Percentiles rank a stretch among this genome's conserved stretches.
phyloP scores from a whole-genome alignment of 192 early-diverging fungal genomes.

The Pilobolus umbonatus region DNA sequence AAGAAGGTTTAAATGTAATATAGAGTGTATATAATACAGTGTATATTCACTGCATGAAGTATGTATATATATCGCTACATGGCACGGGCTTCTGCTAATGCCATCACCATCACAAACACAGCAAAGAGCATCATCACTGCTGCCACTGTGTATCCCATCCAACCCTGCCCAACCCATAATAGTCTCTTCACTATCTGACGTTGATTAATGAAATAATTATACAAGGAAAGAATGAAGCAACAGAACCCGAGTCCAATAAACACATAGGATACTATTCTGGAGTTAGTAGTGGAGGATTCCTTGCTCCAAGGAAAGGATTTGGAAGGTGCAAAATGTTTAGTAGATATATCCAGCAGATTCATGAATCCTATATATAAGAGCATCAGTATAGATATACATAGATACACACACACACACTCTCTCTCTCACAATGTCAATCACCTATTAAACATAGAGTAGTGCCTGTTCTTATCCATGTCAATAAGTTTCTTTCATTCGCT shows the following conservation, averaged over 20 bases:
- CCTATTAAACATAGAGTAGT: conserved; percentile 24
- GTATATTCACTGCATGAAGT: too few species aligned
- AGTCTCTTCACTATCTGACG: conserved; percentile 15
- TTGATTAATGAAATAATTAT: conserved; percentile 25
- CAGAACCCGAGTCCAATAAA: conserved; percentile 18
- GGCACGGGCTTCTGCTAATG: conserved; percentile 8
- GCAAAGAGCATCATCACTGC: conserved; percentile 17
- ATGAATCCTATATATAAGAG: conserved; percentile 4
- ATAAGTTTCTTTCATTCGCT: conserved; percentile 31
- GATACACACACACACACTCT: neutral
- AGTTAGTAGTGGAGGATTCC: neutral
- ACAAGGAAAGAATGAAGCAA: conserved; percentile 10
- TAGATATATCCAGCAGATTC: conserved; percentile 6
- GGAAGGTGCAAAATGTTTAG: conserved; percentile 14
- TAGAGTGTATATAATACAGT: too few species aligned
- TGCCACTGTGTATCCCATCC: conserved; percentile 14
- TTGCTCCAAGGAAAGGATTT: conserved; percentile 14
- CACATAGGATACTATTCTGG: conserved; percentile 12
- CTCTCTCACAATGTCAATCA: conserved; percentile 3
- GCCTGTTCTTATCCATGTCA: conserved; percentile 27
- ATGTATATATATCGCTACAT: neutral
- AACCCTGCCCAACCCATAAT: conserved; percentile 20
- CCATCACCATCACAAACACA: conserved; percentile 15
- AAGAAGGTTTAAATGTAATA: too few species aligned
- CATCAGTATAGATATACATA: neutral